phyloP scores from a whole-genome alignment of 768 basidiomycete species.

The Tubosaeta sp. region DNA sequence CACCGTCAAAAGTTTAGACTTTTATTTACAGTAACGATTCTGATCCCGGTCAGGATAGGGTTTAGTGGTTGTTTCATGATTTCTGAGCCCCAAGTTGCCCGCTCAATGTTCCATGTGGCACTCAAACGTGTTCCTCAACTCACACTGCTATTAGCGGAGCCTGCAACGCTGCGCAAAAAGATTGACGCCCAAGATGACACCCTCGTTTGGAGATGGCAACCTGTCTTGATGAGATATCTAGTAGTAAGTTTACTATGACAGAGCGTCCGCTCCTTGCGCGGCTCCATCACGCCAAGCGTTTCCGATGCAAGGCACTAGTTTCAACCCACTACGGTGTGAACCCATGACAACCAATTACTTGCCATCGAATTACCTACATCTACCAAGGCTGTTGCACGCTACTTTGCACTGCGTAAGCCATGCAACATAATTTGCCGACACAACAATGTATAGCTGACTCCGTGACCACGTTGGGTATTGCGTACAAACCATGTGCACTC shows the following conservation, averaged over 20 bases:
- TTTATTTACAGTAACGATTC: not conserved
- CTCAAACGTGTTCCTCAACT: conserved; percentile 1
- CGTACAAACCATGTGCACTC: not conserved
- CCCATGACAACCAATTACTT: not conserved
- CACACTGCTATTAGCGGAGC: conserved; percentile 2
- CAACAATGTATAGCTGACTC: not conserved
- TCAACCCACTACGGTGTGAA: not conserved
- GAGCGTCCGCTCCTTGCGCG: conserved; percentile 9
- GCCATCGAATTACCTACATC: not conserved
- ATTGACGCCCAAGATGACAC: conserved; percentile 16
- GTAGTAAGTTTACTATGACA: not conserved
- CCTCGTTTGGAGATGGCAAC: not conserved
- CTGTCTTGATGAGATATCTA: conserved; percentile 1
- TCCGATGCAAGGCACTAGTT: not conserved
- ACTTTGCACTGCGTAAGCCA: not conserved
- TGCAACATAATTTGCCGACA: too few species aligned
- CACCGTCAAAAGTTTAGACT: not conserved
- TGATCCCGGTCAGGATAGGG: not conserved
- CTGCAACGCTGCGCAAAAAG: conserved; percentile 2
- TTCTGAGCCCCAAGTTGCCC: not conserved
- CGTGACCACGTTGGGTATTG: not conserved
- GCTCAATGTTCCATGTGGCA: not conserved
- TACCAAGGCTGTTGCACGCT: not conserved
- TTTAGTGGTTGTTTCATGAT: conserved; percentile 5
- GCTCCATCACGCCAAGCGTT: not conserved